These are phyloP conservation scores for Kwoniella shivajii DNA, from an alignment of 1,284 basidiomycete species.

Conservation along the genomic window DNA sequence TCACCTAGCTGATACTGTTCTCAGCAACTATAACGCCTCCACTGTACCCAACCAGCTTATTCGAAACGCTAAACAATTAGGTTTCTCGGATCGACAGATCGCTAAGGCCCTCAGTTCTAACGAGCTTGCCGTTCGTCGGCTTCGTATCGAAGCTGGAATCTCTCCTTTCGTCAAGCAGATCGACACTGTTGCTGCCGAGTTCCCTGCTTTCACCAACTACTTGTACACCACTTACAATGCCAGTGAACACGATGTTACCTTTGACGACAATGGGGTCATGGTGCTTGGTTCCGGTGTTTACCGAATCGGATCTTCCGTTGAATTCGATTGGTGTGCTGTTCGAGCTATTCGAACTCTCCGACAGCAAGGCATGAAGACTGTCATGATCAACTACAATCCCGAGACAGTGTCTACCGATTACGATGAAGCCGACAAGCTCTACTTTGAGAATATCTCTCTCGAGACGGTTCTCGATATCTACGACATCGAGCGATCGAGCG, in stretches of 20 bases:
- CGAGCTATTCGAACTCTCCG: constrained; percentile 93
- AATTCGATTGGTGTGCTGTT: constrained; percentile 99
- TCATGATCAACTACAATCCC: constrained; percentile 99
- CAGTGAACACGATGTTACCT: constrained; percentile 83
- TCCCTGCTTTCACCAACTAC: constrained; percentile 98
- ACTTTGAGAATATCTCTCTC: constrained; percentile 97
- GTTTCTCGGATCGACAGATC: constrained; percentile 92
- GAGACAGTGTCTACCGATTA: constrained; percentile 99
- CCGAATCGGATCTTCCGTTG: constrained; percentile 97
- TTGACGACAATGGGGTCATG: constrained; percentile 92
- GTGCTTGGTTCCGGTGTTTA: constrained; percentile 98
- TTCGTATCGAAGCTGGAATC: constrained; percentile 82
- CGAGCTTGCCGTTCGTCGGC: constrained; percentile 63
- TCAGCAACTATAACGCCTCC: constrained; percentile 68
- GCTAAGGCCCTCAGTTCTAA: constrained; percentile 70
- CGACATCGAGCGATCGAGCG: constrained; percentile 83
- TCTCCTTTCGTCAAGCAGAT: constrained; percentile 97
- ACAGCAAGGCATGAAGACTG: constrained; percentile 89
- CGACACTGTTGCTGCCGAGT: constrained; percentile 97
- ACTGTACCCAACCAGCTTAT: constrained; percentile 69
- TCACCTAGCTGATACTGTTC: constrained; percentile 20
- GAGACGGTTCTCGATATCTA: constrained; percentile 98
- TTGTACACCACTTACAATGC: constrained; percentile 98
- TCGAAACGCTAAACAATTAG: constrained; percentile 87
- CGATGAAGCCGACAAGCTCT: constrained; percentile 96